Conservation (phyloP, 768 basidiomycete genomes). For the Leccinum olivaceopallidum region DNA sequence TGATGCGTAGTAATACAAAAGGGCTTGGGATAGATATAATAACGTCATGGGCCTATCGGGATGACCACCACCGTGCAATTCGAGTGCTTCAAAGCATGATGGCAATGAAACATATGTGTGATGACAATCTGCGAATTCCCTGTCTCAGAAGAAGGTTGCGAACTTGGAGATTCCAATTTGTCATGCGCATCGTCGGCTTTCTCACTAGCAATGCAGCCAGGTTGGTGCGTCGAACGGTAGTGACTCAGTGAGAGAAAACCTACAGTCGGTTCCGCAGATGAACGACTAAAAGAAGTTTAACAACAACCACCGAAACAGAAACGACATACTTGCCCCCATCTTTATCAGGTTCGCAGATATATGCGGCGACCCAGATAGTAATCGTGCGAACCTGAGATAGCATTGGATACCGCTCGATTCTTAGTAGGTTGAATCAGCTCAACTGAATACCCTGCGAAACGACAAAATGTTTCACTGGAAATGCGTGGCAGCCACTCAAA, state of each 20-base stretch:
- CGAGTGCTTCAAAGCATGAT: not conserved
- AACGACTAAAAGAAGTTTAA: not conserved
- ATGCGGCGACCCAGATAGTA: not conserved
- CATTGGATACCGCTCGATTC: too few relatives aligned
- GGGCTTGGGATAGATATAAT: not conserved
- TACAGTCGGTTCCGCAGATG: constrained; percentile 2
- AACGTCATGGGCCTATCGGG: constrained; percentile 11
- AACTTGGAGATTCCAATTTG: not conserved
- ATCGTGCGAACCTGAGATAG: not conserved
- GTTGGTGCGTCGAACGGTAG: not conserved
- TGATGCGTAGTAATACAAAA: not conserved
- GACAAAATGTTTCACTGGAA: too few relatives aligned
- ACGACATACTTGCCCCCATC: not conserved
- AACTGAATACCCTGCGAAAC: too few relatives aligned
- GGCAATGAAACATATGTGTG: not conserved
- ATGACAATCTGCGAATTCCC: constrained; percentile 2
- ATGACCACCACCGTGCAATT: not conserved
- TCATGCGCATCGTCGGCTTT: not conserved
- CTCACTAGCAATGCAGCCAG: not conserved
- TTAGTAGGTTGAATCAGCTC: too few relatives aligned
- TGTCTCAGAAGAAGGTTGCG: not conserved
- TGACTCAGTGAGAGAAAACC: not conserved
- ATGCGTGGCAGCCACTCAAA: too few relatives aligned
- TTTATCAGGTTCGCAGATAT: not conserved
- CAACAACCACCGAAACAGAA: not conserved